Evolutionary conservation across 1,139 yeast species (phyloP).

Genomic region (Candida smagusa): DNA sequence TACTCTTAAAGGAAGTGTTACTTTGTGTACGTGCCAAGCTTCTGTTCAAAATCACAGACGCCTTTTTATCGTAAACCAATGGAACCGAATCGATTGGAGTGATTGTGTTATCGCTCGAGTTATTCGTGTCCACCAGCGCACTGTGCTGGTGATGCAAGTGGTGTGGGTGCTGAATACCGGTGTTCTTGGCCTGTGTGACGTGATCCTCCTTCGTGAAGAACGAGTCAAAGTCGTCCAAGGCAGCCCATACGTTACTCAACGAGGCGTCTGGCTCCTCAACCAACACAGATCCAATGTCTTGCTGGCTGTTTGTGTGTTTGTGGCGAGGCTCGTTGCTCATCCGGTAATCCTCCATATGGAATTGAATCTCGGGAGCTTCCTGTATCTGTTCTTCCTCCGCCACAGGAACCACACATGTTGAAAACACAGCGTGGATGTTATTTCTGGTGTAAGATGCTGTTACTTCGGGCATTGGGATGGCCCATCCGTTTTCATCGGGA

Average conservation of each 20-base stretch:
- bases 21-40: slow-evolving; percentile 77
- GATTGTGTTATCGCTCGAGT: slow-evolving; percentile 30
- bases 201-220: slow-evolving; percentile 73
- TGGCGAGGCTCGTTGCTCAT: not conserved
- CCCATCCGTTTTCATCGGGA: slow-evolving; percentile 98
- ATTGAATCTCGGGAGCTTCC: slow-evolving; percentile 46
- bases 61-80: slow-evolving; percentile 75
- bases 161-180: slow-evolving; percentile 2
- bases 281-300: slow-evolving; percentile 35
- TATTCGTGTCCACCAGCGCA: slow-evolving; percentile 50
- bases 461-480: slow-evolving; percentile 90
- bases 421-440: slow-evolving; percentile 92
- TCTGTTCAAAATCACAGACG: slow-evolving; percentile 67
- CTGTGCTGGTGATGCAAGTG: slow-evolving; percentile 36
- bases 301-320: slow-evolving; percentile 1
- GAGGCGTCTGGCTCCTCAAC: slow-evolving; percentile 70
- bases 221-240: slow-evolving; percentile 89
- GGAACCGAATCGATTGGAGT: slow-evolving; percentile 70
- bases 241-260: slow-evolving; percentile 92
- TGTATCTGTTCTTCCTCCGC: slow-evolving; percentile 21
- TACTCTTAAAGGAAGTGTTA: slow-evolving; percentile 70
- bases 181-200: slow-evolving; percentile 15
- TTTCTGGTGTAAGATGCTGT: slow-evolving; percentile 85
- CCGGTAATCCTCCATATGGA: slow-evolving; percentile 50
- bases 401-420: slow-evolving; percentile 59